Conservation (phyloP, 1,284 basidiomycete genomes). For the Psilocybe mexicana region DNA sequence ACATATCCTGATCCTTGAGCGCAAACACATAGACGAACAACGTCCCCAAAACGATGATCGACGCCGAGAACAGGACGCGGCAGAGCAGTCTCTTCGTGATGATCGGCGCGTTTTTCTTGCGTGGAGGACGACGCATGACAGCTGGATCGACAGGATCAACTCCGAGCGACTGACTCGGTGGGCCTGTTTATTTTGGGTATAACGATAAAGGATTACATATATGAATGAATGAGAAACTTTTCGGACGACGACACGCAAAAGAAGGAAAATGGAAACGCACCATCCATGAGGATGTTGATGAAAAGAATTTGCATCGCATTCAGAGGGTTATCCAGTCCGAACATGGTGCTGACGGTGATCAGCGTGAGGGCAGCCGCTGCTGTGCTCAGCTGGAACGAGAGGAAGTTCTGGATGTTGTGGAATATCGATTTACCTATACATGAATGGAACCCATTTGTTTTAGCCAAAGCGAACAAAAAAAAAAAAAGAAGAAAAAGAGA, state of each 20-base stretch:
- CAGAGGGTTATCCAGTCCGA: constrained; percentile 88
- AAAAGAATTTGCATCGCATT: constrained; percentile 99
- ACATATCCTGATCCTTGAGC: constrained; percentile 79
- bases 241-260: background rate
- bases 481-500: background rate
- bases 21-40: constrained; percentile 87
- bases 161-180: constrained; percentile 93
- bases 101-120: constrained; percentile 88
- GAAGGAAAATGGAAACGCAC: constrained; percentile 41
- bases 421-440: constrained; percentile 89
- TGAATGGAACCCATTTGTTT: background rate
- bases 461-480: background rate
- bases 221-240: background rate
- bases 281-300: constrained; percentile 99
- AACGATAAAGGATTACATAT: background rate
- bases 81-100: constrained; percentile 74
- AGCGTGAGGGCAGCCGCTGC: constrained; percentile 93
- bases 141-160: constrained; percentile 94
- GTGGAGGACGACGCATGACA: constrained; percentile 87
- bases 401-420: constrained; percentile 98
- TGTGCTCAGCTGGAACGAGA: constrained; percentile 95
- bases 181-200: constrained; percentile 48
- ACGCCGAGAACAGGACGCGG: constrained; percentile 88
- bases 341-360: constrained; percentile 91
- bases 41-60: constrained; percentile 88